phyloP scores from a whole-genome alignment of 2,329 filamentous ascomycete genomes.

The Chrysoporthe cubensis region DNA sequence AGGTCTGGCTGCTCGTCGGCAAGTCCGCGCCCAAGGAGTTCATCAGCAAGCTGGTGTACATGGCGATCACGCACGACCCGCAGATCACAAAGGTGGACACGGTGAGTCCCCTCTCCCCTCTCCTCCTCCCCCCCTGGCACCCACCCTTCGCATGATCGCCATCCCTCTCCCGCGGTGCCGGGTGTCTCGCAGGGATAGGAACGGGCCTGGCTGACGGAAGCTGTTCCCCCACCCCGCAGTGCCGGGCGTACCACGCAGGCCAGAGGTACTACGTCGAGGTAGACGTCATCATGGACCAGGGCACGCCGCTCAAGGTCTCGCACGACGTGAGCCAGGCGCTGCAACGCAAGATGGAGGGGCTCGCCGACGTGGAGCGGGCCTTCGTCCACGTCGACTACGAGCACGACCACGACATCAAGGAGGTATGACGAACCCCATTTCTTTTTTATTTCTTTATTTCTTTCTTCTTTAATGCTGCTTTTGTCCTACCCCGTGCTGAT shows the following conservation, averaged over 20 bases:
- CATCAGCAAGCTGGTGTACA: slow-evolving; percentile 59
- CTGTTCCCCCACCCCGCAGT: slow-evolving; percentile 36
- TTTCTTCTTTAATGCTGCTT: too few species aligned
- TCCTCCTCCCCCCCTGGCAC: neutral
- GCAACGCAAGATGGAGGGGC: slow-evolving; percentile 63
- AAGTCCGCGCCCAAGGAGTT: slow-evolving; percentile 63
- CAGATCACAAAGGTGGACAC: slow-evolving; percentile 63
- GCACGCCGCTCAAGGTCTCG: slow-evolving; percentile 57
- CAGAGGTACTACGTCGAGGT: slow-evolving; percentile 66
- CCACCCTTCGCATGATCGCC: neutral
- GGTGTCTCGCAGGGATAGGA: too few species aligned
- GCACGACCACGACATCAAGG: slow-evolving; percentile 44
- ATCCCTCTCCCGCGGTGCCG: too few species aligned
- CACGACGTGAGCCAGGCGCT: slow-evolving; percentile 64
- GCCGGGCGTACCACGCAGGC: slow-evolving; percentile 64
- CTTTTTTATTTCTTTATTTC: too few species aligned
- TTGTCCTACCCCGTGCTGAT: too few species aligned
- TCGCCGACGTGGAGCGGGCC: slow-evolving; percentile 47
- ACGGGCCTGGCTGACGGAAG: neutral
- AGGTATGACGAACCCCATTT: slow-evolving; percentile 30
- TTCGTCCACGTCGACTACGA: slow-evolving; percentile 53
- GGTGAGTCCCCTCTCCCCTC: slow-evolving; percentile 31
- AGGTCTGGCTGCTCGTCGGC: slow-evolving; percentile 64
- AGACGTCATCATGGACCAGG: slow-evolving; percentile 63
- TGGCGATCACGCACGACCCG: slow-evolving; percentile 57